Evolutionary conservation across 192 early-diverging fungal species (phyloP).

Genomic region (Podila minutissima): DNA sequence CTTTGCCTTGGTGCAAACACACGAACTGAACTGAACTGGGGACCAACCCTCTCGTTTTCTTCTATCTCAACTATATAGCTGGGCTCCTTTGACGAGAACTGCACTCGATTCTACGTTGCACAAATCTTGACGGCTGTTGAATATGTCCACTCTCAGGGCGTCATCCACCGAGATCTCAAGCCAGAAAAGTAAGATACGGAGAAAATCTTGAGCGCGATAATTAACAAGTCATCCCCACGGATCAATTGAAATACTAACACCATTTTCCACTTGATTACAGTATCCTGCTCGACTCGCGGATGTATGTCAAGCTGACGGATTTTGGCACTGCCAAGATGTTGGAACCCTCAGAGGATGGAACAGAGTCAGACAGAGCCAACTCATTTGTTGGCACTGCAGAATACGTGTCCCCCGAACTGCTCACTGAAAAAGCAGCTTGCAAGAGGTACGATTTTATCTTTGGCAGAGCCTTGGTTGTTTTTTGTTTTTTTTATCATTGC

Average conservation of each 20-base stretch:
- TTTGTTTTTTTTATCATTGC: not conserved
- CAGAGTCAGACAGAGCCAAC: constrained; percentile 66
- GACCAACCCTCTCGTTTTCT: not conserved
- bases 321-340: constrained; percentile 95
- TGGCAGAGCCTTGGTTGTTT: not conserved
- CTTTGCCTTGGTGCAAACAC: no score
- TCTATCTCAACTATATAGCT: constrained; percentile 54
- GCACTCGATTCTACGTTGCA: constrained; percentile 85
- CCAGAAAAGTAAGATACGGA: constrained; percentile 79
- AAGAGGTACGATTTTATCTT: constrained; percentile 57
- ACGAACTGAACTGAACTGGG: no score
- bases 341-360: constrained; percentile 51
- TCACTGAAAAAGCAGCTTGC: constrained; percentile 88
- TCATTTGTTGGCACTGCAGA: constrained; percentile 99
- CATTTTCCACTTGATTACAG: constrained; percentile 48
- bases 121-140: constrained; percentile 89
- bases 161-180: constrained; percentile 96
- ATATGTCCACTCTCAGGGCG: constrained; percentile 85
- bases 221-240: not conserved
- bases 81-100: constrained; percentile 76
- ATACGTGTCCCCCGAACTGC: constrained; percentile 96
- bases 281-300: constrained; percentile 85
- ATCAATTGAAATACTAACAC: not conserved
- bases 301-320: constrained; percentile 96
- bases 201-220: not conserved